Evolutionary conservation across 257 asterid genomes (phyloP).

Genomic region (Fraxinus cuspidata): DNA sequence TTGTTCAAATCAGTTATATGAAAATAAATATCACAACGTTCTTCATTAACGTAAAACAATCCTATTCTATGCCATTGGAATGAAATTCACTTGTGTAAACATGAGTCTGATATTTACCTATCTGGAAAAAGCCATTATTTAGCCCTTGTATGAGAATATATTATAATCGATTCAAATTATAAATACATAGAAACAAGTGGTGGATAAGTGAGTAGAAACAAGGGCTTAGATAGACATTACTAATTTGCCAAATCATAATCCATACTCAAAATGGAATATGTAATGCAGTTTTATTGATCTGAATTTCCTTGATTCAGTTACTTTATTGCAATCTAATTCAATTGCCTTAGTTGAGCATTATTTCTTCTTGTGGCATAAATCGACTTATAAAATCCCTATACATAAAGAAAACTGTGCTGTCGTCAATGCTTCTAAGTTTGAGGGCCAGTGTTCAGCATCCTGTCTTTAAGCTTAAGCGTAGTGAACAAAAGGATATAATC

Average conservation of each 20-base stretch:
- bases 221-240: not conserved
- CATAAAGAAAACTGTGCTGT: slow-evolving; percentile 19
- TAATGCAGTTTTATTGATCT: not conserved
- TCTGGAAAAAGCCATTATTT: not conserved
- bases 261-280: not conserved
- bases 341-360: not conserved
- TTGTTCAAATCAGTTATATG: not conserved
- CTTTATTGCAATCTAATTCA: not conserved
- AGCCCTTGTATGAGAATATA: no score
- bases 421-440: slow-evolving; percentile 5
- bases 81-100: no score
- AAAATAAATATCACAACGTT: not conserved
- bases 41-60: not conserved
- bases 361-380: slow-evolving; percentile 5
- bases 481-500: slow-evolving; percentile 9
- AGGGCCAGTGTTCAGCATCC: not conserved
- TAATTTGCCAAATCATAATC: not conserved
- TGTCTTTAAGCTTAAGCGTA: not conserved
- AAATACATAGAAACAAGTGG: no score
- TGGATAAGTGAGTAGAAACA: no score
- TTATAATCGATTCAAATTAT: no score
- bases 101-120: not conserved
- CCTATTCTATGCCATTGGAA: no score
- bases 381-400: slow-evolving; percentile 6
- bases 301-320: not conserved